Percentiles rank a stretch among this genome's conserved stretches.
Conservation (phyloP, 2,329 filamentous ascomycete species). For the Colletotrichum tabaci region DNA sequence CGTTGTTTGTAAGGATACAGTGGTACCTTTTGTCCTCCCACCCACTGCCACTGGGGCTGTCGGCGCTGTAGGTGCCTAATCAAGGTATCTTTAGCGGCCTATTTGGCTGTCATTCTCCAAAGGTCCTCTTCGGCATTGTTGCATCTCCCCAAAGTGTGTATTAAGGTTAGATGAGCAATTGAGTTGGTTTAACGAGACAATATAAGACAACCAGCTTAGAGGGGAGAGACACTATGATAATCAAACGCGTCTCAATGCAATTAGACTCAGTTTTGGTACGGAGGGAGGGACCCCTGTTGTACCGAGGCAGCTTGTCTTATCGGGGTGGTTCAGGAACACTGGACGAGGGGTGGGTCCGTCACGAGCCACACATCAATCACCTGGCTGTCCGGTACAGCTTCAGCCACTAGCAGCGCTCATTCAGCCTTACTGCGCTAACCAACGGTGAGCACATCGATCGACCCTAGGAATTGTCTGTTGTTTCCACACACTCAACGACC, state of each 20-base stretch:
- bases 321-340: background rate
- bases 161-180: background rate
- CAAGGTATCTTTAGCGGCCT: background rate
- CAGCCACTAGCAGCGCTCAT: constrained; percentile 2
- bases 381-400: background rate
- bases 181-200: no score
- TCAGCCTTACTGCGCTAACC: constrained; percentile 17
- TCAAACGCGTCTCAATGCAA: constrained; percentile 13
- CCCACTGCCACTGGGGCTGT: background rate
- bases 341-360: background rate
- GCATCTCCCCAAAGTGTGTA: background rate
- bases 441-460: background rate
- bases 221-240: background rate
- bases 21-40: no score
- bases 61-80: background rate
- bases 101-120: background rate
- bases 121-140: no score
- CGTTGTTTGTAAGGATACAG: background rate
- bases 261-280: background rate
- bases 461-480: background rate
- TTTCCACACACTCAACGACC: constrained; percentile 1
- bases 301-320: background rate
- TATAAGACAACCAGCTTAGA: background rate
- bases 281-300: background rate
- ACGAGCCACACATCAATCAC: constrained; percentile 35